These are phyloP conservation scores for Rheum nobile DNA, from an alignment of 148 eudicot genomes.

Conservation along the genomic window DNA sequence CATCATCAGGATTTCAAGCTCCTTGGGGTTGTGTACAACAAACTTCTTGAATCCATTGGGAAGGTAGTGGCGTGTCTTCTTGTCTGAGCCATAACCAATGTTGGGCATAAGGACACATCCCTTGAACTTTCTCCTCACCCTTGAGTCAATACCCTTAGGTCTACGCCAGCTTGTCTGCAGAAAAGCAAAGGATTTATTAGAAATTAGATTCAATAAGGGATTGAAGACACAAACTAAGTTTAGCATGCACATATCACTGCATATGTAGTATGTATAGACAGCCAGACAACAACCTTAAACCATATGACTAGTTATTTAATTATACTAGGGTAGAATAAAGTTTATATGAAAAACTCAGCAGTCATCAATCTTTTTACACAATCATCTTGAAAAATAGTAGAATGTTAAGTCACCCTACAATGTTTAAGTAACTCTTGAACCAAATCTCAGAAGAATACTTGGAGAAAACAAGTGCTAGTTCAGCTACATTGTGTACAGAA, in stretches of 20 bases:
- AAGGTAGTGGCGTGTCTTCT: constrained; percentile 51
- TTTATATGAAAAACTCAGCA: too few species aligned
- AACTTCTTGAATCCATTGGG: constrained; percentile 56
- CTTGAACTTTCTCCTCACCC: constrained; percentile 52
- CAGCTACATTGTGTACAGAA: background rate
- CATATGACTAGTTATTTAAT: too few species aligned
- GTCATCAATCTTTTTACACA: too few species aligned
- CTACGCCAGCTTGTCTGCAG: constrained; percentile 47
- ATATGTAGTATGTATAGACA: background rate
- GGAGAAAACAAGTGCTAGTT: too few species aligned
- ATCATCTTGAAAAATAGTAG: too few species aligned
- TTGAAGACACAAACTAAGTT: background rate
- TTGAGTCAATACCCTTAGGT: constrained; percentile 53
- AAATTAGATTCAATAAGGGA: background rate
- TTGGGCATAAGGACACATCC: constrained; percentile 43
- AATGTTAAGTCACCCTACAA: too few species aligned
- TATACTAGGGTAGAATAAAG: too few species aligned
- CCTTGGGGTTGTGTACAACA: constrained; percentile 37
- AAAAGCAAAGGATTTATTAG: background rate
- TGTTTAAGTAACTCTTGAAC: too few species aligned
- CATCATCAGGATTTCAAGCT: constrained; percentile 50
- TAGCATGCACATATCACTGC: background rate
- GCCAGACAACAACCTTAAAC: background rate
- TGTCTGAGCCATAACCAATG: constrained; percentile 51
- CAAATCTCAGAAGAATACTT: too few species aligned